phyloP scores from a whole-genome alignment of 371 early-diverging fungal species.

The Mortierella sp. region DNA sequence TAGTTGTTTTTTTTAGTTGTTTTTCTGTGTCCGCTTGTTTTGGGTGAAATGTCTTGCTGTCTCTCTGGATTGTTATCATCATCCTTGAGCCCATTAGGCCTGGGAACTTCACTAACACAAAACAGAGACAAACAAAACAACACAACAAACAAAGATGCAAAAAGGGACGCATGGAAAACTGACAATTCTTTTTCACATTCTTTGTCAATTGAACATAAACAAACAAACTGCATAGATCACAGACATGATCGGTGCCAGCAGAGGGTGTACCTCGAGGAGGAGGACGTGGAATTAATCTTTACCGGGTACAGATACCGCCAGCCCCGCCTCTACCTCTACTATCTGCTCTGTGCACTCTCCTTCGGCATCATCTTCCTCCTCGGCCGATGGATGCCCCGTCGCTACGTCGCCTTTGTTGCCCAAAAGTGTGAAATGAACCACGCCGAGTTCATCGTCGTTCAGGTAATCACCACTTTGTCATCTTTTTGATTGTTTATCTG shows the following conservation, averaged over 20 bases:
- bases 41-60: neutral
- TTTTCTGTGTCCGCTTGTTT: neutral
- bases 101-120: too few relatives aligned
- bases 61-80: neutral
- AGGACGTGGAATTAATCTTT: constrained; percentile 69
- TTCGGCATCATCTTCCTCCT: constrained; percentile 81
- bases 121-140: too few relatives aligned
- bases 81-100: neutral
- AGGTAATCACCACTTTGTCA: constrained; percentile 7
- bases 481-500: neutral
- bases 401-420: constrained; percentile 80
- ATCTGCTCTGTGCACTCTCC: constrained; percentile 72
- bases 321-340: constrained; percentile 67
- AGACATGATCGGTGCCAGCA: constrained; percentile 42
- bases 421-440: constrained; percentile 68
- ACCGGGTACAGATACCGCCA: constrained; percentile 74
- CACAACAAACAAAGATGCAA: neutral
- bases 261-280: constrained; percentile 50
- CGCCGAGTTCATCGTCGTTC: constrained; percentile 77
- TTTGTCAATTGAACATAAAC: neutral
- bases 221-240: constrained; percentile 12
- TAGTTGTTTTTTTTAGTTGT: neutral
- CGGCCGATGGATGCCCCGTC: constrained; percentile 87
- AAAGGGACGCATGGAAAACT: neutral
- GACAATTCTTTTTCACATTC: neutral